phyloP scores from a whole-genome alignment of 2,329 filamentous ascomycete genomes.

The Penicillium sp. region DNA sequence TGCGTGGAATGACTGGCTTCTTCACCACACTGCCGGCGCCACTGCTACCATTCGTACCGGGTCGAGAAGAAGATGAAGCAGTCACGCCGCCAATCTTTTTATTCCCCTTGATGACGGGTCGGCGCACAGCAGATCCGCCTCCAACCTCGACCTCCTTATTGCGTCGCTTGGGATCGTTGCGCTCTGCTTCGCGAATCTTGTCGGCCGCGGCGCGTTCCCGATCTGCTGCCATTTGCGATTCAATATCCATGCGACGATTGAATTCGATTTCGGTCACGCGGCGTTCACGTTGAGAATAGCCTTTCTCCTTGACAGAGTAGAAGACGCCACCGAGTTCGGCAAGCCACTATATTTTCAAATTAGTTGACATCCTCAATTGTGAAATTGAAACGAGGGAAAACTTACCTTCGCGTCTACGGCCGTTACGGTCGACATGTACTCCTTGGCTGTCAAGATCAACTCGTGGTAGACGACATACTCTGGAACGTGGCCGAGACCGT shows the following conservation, averaged over 20 bases:
- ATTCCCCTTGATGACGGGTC: constrained; percentile 33
- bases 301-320: constrained; percentile 97
- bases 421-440: constrained; percentile 98
- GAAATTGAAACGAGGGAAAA: constrained; percentile 8
- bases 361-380: background rate
- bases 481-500: constrained; percentile 88
- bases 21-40: constrained; percentile 46
- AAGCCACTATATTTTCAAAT: constrained; percentile 65
- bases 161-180: constrained; percentile 38
- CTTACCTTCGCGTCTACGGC: constrained; percentile 82
- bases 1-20: constrained; percentile 40
- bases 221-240: constrained; percentile 88
- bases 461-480: constrained; percentile 99
- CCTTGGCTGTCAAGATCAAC: constrained; percentile 92
- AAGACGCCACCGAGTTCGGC: constrained; percentile 96
- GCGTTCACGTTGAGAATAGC: constrained; percentile 85
- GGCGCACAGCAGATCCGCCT: constrained; percentile 37
- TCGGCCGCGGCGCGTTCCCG: constrained; percentile 60
- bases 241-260: constrained; percentile 90
- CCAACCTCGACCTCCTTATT: constrained; percentile 43
- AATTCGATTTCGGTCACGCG: constrained; percentile 89
- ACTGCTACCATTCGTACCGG: constrained; percentile 23
- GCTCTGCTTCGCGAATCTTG: constrained; percentile 44
- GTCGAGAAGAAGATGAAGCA: constrained; percentile 32
- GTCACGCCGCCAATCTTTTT: constrained; percentile 36